phyloP scores from a whole-genome alignment of 106 monocot genomes.

The Posidonia australis region DNA sequence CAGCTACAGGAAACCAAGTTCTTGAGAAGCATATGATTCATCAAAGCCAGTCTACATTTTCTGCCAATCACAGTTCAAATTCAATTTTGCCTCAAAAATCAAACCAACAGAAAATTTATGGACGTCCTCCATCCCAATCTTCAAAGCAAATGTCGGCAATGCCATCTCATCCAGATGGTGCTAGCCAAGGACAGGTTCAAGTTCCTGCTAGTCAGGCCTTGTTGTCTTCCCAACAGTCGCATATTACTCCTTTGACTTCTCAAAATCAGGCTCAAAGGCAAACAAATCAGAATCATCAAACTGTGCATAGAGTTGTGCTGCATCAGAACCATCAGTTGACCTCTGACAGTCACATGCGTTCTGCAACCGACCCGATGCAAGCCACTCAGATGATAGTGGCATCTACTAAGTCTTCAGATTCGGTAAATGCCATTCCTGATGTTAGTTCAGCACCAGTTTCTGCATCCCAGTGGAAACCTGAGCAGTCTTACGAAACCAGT shows the following conservation, averaged over 20 bases:
- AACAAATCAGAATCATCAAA: slow-evolving; percentile 32
- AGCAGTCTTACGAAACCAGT: slow-evolving; percentile 29
- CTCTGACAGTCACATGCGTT: slow-evolving; percentile 33
- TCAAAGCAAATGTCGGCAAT: slow-evolving; percentile 28
- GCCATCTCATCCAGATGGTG: slow-evolving; percentile 35
- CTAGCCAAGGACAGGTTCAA: slow-evolving; percentile 29
- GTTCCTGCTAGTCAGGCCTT: slow-evolving; percentile 20
- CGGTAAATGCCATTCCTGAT: slow-evolving; percentile 18
- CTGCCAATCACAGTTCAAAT: slow-evolving; percentile 28
- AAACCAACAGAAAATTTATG: slow-evolving; percentile 40
- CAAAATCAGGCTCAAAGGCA: slow-evolving; percentile 42
- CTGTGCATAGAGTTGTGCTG: slow-evolving; percentile 37
- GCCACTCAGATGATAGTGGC: slow-evolving; percentile 26
- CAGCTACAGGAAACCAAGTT: slow-evolving; percentile 36
- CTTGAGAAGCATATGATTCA: slow-evolving; percentile 47
- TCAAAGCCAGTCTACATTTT: slow-evolving; percentile 31
- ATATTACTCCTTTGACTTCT: slow-evolving; percentile 24
- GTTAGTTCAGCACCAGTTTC: slow-evolving; percentile 10
- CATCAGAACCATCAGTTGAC: slow-evolving; percentile 39
- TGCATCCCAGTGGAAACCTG: slow-evolving; percentile 47
- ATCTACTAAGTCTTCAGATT: slow-evolving; percentile 26
- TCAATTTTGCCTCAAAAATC: slow-evolving; percentile 25
- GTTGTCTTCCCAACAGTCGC: slow-evolving; percentile 33
- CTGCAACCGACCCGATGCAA: slow-evolving; percentile 22
- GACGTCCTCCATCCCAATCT: slow-evolving; percentile 22